Percentiles rank a stretch among this genome's conserved stretches.
Conservation (phyloP, 2,329 filamentous ascomycete species). For the Botrytis porri region DNA sequence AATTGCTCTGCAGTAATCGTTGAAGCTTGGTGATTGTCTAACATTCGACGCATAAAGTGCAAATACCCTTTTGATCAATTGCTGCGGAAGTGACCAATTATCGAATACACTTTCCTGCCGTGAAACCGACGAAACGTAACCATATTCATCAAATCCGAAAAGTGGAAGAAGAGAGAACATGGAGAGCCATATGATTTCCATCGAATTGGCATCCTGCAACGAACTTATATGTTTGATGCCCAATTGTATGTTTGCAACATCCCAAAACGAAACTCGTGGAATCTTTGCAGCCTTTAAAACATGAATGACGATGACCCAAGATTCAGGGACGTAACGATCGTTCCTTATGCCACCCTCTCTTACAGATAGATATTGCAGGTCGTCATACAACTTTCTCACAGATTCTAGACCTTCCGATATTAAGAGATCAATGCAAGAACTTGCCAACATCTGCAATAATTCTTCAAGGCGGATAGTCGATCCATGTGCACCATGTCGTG, state of each 20-base stretch:
- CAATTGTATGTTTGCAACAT: conserved; percentile 49
- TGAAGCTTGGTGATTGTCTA: conserved; percentile 59
- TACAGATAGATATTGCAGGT: conserved; percentile 45
- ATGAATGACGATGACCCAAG: conserved; percentile 59
- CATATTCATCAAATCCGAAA: conserved; percentile 55
- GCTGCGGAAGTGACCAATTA: conserved; percentile 60
- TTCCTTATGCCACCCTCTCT: conserved; percentile 53
- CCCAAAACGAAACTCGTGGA: conserved; percentile 58
- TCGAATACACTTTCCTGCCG: conserved; percentile 46
- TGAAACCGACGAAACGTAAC: conserved; percentile 45
- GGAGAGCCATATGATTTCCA: conserved; percentile 57
- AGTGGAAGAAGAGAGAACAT: conserved; percentile 62
- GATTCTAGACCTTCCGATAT: conserved; percentile 44
- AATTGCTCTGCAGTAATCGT: conserved; percentile 60
- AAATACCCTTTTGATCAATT: conserved; percentile 55
- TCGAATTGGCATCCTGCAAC: conserved; percentile 43
- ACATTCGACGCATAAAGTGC: conserved; percentile 54
- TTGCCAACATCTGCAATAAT: conserved; percentile 45
- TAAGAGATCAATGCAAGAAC: conserved; percentile 43
- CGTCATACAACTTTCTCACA: conserved; percentile 47
- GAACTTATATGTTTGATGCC: conserved; percentile 40
- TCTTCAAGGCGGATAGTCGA: conserved; percentile 46
- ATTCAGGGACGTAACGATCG: conserved; percentile 46
- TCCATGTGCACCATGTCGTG: conserved; percentile 29
- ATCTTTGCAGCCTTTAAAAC: conserved; percentile 50